These are phyloP conservation scores for Penicillium sp. DNA, from an alignment of 2,329 filamentous ascomycete species.

Conservation along the genomic window DNA sequence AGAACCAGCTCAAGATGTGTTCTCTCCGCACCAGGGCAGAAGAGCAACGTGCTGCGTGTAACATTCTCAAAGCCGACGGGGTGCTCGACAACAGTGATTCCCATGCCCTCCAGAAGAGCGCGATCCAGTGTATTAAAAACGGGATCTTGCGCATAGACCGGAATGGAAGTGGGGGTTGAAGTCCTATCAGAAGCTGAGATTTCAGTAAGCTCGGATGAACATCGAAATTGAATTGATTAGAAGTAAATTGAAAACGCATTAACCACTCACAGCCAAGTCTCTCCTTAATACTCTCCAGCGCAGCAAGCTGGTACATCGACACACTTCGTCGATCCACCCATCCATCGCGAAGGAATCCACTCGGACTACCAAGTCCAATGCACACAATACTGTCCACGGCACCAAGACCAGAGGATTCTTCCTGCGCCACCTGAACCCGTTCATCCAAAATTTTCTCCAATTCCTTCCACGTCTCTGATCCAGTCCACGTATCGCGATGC, in stretches of 20 bases:
- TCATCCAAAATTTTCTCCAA: slow-evolving; percentile 14
- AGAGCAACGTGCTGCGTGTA: slow-evolving; percentile 54
- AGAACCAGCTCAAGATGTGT: slow-evolving; percentile 54
- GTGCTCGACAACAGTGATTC: slow-evolving; percentile 42
- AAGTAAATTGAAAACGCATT: background rate
- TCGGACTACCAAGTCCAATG: slow-evolving; percentile 43
- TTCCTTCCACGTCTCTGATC: slow-evolving; percentile 29
- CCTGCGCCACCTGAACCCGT: background rate
- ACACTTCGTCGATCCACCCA: slow-evolving; percentile 44
- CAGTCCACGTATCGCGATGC: slow-evolving; percentile 31
- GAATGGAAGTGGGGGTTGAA: slow-evolving; percentile 19
- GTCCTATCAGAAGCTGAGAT: background rate
- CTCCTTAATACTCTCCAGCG: slow-evolving; percentile 32
- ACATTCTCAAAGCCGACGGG: slow-evolving; percentile 57
- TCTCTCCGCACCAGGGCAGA: slow-evolving; percentile 59
- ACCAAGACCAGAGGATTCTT: background rate
- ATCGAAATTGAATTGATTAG: background rate
- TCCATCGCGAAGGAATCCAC: slow-evolving; percentile 42
- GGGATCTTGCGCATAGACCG: slow-evolving; percentile 54
- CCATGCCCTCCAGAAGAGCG: slow-evolving; percentile 35
- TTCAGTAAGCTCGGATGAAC: background rate
- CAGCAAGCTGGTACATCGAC: slow-evolving; percentile 43
- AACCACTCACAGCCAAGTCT: slow-evolving; percentile 25
- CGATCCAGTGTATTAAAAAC: slow-evolving; percentile 50
- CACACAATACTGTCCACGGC: slow-evolving; percentile 36